Conservation (phyloP, 352 stramenopile genomes). For the Pythium inflatum region DNA sequence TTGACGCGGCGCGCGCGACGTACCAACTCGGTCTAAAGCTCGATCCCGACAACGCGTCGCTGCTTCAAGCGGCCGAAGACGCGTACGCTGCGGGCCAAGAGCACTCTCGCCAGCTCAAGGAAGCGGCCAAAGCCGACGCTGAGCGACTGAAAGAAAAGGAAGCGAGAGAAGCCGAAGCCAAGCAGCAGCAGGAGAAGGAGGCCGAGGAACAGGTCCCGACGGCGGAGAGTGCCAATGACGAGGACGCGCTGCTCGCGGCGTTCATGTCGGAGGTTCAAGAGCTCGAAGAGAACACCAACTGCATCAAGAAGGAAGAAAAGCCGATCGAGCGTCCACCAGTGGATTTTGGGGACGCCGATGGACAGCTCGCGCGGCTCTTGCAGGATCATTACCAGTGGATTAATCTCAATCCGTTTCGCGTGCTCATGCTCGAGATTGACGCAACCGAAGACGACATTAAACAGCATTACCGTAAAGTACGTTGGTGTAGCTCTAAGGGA, state of each 20-base stretch:
- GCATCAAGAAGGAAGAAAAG: slow-evolving; percentile 65
- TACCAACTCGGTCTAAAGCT: slow-evolving; percentile 69
- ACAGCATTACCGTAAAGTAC: slow-evolving; percentile 88
- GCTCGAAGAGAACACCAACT: slow-evolving; percentile 77
- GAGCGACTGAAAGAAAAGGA: slow-evolving; percentile 47
- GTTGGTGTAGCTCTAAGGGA: background rate
- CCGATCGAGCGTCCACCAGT: slow-evolving; percentile 58
- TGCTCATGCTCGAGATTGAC: slow-evolving; percentile 87
- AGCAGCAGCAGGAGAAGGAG: slow-evolving; percentile 39
- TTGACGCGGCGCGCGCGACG: slow-evolving; percentile 69
- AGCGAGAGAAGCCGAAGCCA: slow-evolving; percentile 48
- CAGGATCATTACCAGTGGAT: slow-evolving; percentile 85
- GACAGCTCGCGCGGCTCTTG: slow-evolving; percentile 63
- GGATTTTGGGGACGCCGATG: slow-evolving; percentile 74
- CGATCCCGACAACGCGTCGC: slow-evolving; percentile 75
- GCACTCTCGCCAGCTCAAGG: slow-evolving; percentile 60
- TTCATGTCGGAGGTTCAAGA: slow-evolving; percentile 89
- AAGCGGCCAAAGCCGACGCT: slow-evolving; percentile 58
- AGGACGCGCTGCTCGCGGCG: slow-evolving; percentile 68
- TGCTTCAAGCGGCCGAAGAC: slow-evolving; percentile 68
- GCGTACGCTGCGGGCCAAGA: slow-evolving; percentile 72
- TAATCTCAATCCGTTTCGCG: slow-evolving; percentile 89
- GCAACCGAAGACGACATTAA: slow-evolving; percentile 90
- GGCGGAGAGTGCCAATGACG: no score
- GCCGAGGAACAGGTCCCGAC: slow-evolving; percentile 4